Base-by-base conservation (phyloP, 345 rosid genomes). In the Eucalyptus sp. region DNA sequence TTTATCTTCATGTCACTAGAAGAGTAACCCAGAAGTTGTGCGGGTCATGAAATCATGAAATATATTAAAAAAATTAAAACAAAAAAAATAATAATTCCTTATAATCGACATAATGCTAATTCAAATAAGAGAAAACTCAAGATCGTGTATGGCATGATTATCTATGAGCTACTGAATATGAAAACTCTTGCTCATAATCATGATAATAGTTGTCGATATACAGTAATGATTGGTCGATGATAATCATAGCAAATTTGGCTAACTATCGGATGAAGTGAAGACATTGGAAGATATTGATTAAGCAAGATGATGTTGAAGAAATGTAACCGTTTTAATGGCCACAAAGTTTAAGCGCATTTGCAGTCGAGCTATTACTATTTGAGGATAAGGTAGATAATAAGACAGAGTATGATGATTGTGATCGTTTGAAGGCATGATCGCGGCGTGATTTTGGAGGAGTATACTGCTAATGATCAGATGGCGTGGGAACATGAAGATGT, bases 1-100 rank as follows among this genome's bases (percentile, higher is more conserved):
- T 56, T 22, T 0, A 8, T 56, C 62, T 24, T 56, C 27, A 22
- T 24, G 62, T 24, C 62, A 56, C 62, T 56, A 24, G 29, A 22
- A 8, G 29, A 56, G 62, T 2, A 56, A 56, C 62, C 29, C 62
- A 56, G 27, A 24, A 58, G 13, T 58, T 25, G 64, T 58, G n/a
- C n/a, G 29, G n/a, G 14, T 56, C 29, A 24, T 24, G 27, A 24
- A 56, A 56, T 25, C 31, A 60, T 25, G 66, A 25, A 10, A 25
- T 25, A 25, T 60, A 60, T 25, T 58, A 0, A 60, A 10, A 58
- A 60, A 27, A 5, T 25, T 60, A 0, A 5, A 60, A 11, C 2
- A 3, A 27, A 60, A 60, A 60, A 58, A 27, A 4, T 0, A 5
- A 0, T 1, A 10, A 27, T 27, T 27, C 31, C n/a, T 60, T 11